Conservation (phyloP, 306 rosid genomes). For the Sindora glabra region DNA sequence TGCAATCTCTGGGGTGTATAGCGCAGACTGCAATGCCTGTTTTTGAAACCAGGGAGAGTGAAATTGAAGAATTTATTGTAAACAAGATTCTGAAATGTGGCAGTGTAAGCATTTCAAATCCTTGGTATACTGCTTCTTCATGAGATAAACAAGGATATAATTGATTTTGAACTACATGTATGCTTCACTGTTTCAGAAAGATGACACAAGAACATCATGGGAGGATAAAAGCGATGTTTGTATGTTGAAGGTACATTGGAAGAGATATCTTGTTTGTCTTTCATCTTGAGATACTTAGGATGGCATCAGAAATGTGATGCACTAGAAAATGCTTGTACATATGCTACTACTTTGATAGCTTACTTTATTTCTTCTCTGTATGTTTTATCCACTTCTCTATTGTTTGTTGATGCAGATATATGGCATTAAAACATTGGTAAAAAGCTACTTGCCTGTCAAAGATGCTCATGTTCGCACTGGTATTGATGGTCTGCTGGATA, state of each 20-base stretch:
- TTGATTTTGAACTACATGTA: slow-evolving; percentile 18
- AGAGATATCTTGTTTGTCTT: slow-evolving; percentile 3
- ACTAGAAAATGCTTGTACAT: too few species aligned
- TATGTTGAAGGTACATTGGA: slow-evolving; percentile 69
- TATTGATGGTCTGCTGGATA: slow-evolving; percentile 60
- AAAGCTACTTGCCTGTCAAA: slow-evolving; percentile 87
- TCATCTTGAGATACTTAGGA: not conserved
- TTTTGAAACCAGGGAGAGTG: slow-evolving; percentile 88
- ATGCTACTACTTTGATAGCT: too few species aligned
- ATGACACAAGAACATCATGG: slow-evolving; percentile 48
- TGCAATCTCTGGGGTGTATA: slow-evolving; percentile 94
- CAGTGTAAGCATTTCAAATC: slow-evolving; percentile 43
- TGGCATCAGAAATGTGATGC: not conserved
- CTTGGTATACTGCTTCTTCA: not conserved
- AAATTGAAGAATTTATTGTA: slow-evolving; percentile 65
- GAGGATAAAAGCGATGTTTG: slow-evolving; percentile 79
- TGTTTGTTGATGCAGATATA: slow-evolving; percentile 55
- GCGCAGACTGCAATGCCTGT: slow-evolving; percentile 96
- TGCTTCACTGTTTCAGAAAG: slow-evolving; percentile 52
- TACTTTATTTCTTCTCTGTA: not conserved
- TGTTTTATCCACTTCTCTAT: not conserved
- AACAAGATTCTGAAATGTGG: slow-evolving; percentile 59
- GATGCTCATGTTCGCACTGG: slow-evolving; percentile 82
- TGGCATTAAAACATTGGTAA: slow-evolving; percentile 83
- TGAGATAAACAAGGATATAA: slow-evolving; percentile 16